These are phyloP conservation scores for Penicillium brevicompactum DNA, from an alignment of 2,329 filamentous ascomycete species.

Conservation along the genomic window DNA sequence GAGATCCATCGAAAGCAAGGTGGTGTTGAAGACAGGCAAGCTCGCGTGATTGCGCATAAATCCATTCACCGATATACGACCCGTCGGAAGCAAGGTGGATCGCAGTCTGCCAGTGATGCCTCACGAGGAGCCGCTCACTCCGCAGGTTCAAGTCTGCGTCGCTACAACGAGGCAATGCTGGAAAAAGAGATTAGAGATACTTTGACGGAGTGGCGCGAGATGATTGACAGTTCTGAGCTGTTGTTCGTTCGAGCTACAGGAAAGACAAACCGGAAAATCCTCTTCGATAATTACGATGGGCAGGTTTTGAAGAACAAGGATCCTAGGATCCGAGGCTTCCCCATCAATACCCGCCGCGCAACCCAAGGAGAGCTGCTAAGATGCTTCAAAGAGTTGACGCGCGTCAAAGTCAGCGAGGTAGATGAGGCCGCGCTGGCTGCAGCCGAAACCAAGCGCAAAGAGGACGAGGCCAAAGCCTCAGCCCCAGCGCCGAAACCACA, in stretches of 20 bases:
- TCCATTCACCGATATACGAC: constrained; percentile 98
- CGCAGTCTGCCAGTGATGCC: constrained; percentile 90
- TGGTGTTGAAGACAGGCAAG: constrained; percentile 78
- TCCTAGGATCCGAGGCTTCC: constrained; percentile 78
- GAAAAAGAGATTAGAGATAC: constrained; percentile 84
- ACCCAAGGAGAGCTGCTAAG: constrained; percentile 95
- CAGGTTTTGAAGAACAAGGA: constrained; percentile 82
- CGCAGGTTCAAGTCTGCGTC: constrained; percentile 82
- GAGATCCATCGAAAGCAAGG: constrained; percentile 70
- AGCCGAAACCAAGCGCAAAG: constrained; percentile 50
- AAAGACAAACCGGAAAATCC: constrained; percentile 77
- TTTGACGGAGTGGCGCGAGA: constrained; percentile 77
- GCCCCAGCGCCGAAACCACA: constrained; percentile 37
- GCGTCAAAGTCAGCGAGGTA: constrained; percentile 81
- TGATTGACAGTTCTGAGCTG: constrained; percentile 82
- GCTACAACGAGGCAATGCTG: constrained; percentile 91
- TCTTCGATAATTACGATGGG: constrained; percentile 89
- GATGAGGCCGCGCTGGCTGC: constrained; percentile 65
- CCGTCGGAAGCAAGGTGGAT: constrained; percentile 90
- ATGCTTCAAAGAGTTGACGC: constrained; percentile 88
- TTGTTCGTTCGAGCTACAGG: constrained; percentile 90
- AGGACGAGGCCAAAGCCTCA: constrained; percentile 38
- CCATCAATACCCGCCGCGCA: constrained; percentile 87
- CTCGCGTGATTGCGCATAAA: constrained; percentile 89
- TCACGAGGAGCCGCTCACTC: constrained; percentile 94